Evolutionary conservation across 2,329 filamentous ascomycete genomes (phyloP).

Genomic region (Orbilia ellipsospora): DNA sequence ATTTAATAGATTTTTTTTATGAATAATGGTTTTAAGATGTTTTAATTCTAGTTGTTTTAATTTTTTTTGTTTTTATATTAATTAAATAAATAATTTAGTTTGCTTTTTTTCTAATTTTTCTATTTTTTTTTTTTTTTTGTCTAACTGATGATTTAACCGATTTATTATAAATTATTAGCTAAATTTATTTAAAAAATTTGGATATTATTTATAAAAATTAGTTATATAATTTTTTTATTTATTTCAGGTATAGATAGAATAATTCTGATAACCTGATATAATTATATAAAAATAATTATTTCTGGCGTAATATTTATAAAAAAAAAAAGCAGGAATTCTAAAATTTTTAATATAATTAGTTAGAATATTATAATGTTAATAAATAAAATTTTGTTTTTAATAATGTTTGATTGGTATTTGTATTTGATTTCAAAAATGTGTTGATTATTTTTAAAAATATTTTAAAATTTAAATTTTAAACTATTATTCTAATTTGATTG

Average conservation of each 20-base stretch:
- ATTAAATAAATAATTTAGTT: not conserved
- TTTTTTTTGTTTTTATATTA: not conserved
- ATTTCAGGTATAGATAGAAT: too few species aligned
- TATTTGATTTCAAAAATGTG: conserved; percentile 2
- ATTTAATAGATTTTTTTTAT: too few species aligned
- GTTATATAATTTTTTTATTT: too few species aligned
- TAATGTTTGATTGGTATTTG: not conserved
- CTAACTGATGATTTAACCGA: not conserved
- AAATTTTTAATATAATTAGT: not conserved
- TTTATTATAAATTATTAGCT: not conserved
- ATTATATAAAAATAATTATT: too few species aligned
- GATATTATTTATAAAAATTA: conserved; percentile 1
- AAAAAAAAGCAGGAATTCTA: not conserved
- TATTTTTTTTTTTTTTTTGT: not conserved
- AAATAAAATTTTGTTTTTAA: conserved; percentile 4
- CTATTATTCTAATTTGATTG: too few species aligned
- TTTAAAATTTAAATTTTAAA: too few species aligned
- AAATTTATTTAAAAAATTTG: not conserved
- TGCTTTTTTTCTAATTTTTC: not conserved
- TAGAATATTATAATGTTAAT: not conserved
- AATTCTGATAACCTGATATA: too few species aligned
- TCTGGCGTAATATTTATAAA: too few species aligned
- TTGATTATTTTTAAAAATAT: not conserved
- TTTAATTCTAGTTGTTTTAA: too few species aligned
- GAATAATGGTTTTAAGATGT: too few species aligned